Evolutionary conservation across 805 yeast species (phyloP), one percentile per base, ranked within the genome.

Genomic region (Candida corydali): DNA sequence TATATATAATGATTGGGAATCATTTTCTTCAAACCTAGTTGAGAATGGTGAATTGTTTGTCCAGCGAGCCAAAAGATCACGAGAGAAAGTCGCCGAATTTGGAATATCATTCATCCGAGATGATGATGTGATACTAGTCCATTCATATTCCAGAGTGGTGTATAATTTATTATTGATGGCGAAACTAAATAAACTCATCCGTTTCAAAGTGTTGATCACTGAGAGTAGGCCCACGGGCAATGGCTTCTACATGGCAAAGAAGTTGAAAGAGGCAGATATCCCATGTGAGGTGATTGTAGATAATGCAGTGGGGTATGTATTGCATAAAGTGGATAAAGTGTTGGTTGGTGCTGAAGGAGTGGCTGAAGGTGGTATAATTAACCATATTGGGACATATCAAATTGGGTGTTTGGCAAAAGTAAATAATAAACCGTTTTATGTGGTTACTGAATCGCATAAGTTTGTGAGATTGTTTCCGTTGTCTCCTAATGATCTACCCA

Each of bases 331-430:
- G 10, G 95, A 91, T 63, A 91, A 93, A 60, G 85, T 93, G 4
- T 75, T 93, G 46, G 93, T 93, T 46, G 99, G 99, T 38, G 98
- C 98, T 1, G 98, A 93, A 62, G 99, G 99, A 48, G 99, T 93
- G 3, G 95, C 96, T 3, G 99, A 93, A 65, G 99, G 99, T 39
- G 99, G 99, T 23, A 87, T 94, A 32, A 91, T 93, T 48, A 93
- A 93, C 61, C 89, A 85, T 48, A 81, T 93, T 43, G 99, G 99
- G 5, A 82, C 95, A 1, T 93, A 86, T 60, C 96, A 93, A 53
- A 82, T 91, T 33, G 97, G 97, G 26, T 91, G 93, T 31, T 65
- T 93, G 40, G 96, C 98, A 3, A 82, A 85, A 49, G 80, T 83
- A 41, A 85, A 95, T 42, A 84, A 87, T 55, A 91, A 87, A 57